Percentiles rank a stretch among this genome's conserved stretches.
These are phyloP conservation scores for Cardiospermum halicacabum DNA, from an alignment of 345 rosid species.

Conservation along the genomic window DNA sequence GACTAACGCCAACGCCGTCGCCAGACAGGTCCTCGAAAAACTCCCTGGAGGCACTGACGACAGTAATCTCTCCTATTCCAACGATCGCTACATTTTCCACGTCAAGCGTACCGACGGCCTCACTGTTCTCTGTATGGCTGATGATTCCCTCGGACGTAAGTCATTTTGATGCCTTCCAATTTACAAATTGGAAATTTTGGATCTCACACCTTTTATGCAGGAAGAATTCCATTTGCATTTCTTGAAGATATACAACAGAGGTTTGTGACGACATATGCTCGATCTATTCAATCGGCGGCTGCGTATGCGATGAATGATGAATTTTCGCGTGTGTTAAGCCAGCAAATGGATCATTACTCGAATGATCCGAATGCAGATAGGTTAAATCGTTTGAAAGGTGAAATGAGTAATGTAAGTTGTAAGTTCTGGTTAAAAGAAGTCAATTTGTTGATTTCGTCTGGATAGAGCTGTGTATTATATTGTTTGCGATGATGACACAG, in stretches of 20 bases:
- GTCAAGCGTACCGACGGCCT: slow-evolving; percentile 43
- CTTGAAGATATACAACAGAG: slow-evolving; percentile 41
- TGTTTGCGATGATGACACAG: slow-evolving; percentile 16
- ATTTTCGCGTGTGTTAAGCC: slow-evolving; percentile 43
- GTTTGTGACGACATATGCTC: slow-evolving; percentile 35
- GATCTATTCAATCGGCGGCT: slow-evolving; percentile 33
- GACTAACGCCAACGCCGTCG: slow-evolving; percentile 34
- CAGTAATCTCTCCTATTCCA: slow-evolving; percentile 36
- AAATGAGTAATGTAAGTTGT: slow-evolving; percentile 39
- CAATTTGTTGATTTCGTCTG: too few species aligned
- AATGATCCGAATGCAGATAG: slow-evolving; percentile 40
- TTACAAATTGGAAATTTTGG: background rate
- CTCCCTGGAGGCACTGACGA: slow-evolving; percentile 20
- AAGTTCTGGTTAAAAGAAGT: background rate
- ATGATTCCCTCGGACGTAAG: slow-evolving; percentile 33
- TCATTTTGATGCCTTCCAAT: background rate
- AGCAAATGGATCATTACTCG: slow-evolving; percentile 42
- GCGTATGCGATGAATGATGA: slow-evolving; percentile 58
- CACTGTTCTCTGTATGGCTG: slow-evolving; percentile 49
- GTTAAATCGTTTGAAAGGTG: slow-evolving; percentile 40
- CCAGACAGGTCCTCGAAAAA: slow-evolving; percentile 38
- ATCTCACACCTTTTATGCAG: slow-evolving; percentile 17
- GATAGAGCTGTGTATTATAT: background rate
- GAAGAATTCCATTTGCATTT: slow-evolving; percentile 46
- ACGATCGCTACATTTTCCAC: slow-evolving; percentile 44